Base-by-base conservation (phyloP, 2,329 filamentous ascomycete species). In the Paramyrothecium sp. region DNA sequence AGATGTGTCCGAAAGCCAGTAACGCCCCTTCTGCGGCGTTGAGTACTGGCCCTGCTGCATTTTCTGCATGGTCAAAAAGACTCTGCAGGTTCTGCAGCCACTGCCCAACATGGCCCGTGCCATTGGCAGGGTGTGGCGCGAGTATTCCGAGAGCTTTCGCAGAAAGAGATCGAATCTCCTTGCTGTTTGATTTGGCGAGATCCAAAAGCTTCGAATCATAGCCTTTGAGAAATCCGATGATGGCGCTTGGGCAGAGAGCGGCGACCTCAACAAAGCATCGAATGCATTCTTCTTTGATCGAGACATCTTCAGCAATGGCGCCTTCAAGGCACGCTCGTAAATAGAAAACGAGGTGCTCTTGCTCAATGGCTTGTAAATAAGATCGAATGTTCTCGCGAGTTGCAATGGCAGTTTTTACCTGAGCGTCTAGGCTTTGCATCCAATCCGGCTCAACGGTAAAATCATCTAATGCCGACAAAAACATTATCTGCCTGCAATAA, bases 111-210 rank as follows among this genome's bases (percentile, higher is more conserved):
- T 54, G 58, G 5, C 71, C 66, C 0, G 74, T 63, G 2, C 78
- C 65, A 56, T 79, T 79, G 7, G 64, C 67, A 3, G 80, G 78
- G 69, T 94, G 89, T 0, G 91, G 89, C 1, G 84, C 86, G 5
- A 97, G 73, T 13, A 97, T 89, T 1, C 92, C 93, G 64, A 92
- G 85, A 0, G 86, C 83, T 58, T 86, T 87, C 17, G 91, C 87
- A 2, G 88, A 87, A 26, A 88, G 77, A 41, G 80, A 77, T 38
- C 93, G 83, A 7, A 89, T 81, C 55, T 86, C 82, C 59, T 86
- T 82, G 62, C 90, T 89, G 68, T 93, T 95, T 7, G 90, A 92
- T 60, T 81, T 81, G 55, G 93, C 77, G 11, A 88, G 77, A 10
- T 79, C 75, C 23, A 88, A 71, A 19, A 96, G 73, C 50, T 82